phyloP scores from a whole-genome alignment of 164 flowering plant genomes.

The Chloranthus sessilifolius region DNA sequence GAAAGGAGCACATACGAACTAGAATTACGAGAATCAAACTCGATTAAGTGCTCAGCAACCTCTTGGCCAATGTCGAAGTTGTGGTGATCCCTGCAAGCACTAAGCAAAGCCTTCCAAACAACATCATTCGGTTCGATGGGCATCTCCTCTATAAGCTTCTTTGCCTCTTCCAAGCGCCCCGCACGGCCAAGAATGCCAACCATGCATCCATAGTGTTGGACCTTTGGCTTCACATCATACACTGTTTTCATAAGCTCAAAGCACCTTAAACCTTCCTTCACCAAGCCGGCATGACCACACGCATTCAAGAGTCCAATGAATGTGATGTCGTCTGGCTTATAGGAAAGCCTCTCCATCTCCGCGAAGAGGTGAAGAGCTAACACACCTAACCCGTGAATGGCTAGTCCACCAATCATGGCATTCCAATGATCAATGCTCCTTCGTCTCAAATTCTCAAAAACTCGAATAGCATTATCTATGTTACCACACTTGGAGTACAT shows the following conservation, averaged over 20 bases:
- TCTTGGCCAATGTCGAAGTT: constrained; percentile 12
- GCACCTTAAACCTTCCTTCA: constrained; percentile 56
- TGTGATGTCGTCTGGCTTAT: constrained; percentile 67
- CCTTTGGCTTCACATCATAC: constrained; percentile 44
- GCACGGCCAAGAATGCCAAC: constrained; percentile 65
- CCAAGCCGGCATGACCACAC: constrained; percentile 64
- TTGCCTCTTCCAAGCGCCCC: constrained; percentile 53
- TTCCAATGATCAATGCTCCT: constrained; percentile 60
- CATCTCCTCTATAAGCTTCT: constrained; percentile 41
- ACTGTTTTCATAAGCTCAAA: constrained; percentile 62
- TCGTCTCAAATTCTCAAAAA: constrained; percentile 33
- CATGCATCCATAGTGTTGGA: constrained; percentile 74
- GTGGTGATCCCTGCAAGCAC: constrained; percentile 29
- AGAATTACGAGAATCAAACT: constrained; percentile 28
- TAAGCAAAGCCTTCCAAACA: constrained; percentile 58
- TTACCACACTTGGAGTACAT: constrained; percentile 80
- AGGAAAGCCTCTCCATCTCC: constrained; percentile 43
- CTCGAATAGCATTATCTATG: constrained; percentile 37
- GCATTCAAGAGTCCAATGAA: constrained; percentile 60
- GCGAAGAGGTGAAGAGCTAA: constrained; percentile 49
- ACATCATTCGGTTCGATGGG: constrained; percentile 64
- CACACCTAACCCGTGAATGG: constrained; percentile 56
- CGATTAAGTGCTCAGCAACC: constrained; percentile 36
- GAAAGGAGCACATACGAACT: constrained; percentile 60
- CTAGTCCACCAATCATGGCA: constrained; percentile 74